Conservation (phyloP, 441 rosid genomes). For the Erysimum pusillum region DNA sequence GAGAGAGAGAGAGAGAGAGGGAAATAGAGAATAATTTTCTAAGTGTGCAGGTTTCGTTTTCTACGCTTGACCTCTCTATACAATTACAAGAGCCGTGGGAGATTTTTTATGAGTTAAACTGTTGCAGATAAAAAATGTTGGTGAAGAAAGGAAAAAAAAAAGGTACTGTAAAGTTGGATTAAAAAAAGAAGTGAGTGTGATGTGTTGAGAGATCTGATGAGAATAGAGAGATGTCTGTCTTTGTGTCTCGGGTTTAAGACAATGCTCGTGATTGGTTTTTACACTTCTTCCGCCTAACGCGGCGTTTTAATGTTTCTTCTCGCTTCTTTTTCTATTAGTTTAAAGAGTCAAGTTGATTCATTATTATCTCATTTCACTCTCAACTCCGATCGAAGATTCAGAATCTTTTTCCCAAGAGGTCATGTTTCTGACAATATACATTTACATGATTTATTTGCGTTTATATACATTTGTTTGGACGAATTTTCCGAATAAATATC, state of each 20-base stretch:
- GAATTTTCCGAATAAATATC: not conserved
- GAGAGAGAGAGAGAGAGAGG: not conserved
- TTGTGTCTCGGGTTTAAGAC: slow-evolving; percentile 42
- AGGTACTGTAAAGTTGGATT: not conserved
- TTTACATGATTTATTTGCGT: not conserved
- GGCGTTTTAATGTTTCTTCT: slow-evolving; percentile 15
- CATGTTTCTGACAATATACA: slow-evolving; percentile 3
- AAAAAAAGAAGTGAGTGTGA: slow-evolving; percentile 10
- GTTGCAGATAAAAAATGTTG: too few species aligned
- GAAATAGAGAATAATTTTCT: not conserved
- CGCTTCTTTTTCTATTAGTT: not conserved
- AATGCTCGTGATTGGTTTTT: slow-evolving; percentile 44
- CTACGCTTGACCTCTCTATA: slow-evolving; percentile 24
- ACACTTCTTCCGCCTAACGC: slow-evolving; percentile 27
- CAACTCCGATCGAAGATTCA: not conserved
- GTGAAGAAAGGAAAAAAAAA: not conserved
- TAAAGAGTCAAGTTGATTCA: slow-evolving; percentile 14
- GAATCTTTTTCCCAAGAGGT: slow-evolving; percentile 5
- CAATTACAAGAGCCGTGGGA: slow-evolving; percentile 32
- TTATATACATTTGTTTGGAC: not conserved
- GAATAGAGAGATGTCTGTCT: slow-evolving; percentile 42
- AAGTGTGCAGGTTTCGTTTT: slow-evolving; percentile 27
- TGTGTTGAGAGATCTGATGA: slow-evolving; percentile 36
- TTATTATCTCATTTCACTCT: not conserved
- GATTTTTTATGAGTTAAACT: slow-evolving; percentile 4